These are phyloP conservation scores for Pilatotrama ljubarskyi DNA, from an alignment of 768 basidiomycete species.

Conservation along the genomic window DNA sequence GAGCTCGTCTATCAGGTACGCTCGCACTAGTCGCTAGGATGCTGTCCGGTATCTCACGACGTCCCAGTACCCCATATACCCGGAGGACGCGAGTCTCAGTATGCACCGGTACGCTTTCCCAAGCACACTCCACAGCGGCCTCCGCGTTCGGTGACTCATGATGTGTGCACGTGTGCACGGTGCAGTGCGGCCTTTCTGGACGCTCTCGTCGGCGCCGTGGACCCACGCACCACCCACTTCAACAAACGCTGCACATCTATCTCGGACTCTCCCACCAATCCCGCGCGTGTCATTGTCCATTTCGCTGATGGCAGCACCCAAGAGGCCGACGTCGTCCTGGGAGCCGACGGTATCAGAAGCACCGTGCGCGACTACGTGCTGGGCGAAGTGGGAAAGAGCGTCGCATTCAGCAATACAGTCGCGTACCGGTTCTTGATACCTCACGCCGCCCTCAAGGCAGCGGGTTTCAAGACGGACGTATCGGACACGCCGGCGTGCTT, in stretches of 20 bases:
- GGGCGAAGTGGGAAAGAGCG: constrained; percentile 19
- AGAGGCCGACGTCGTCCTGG: constrained; percentile 50
- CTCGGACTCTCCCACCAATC: constrained; percentile 14
- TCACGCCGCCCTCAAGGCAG: constrained; percentile 38
- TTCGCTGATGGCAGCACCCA: constrained; percentile 52
- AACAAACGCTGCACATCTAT: constrained; percentile 45
- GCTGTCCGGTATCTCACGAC: not conserved
- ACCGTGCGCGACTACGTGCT: constrained; percentile 40
- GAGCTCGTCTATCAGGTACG: constrained; percentile 47
- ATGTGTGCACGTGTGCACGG: not conserved
- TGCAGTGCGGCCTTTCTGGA: constrained; percentile 51
- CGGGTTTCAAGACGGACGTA: constrained; percentile 45
- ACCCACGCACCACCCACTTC: constrained; percentile 46
- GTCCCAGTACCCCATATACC: constrained; percentile 34
- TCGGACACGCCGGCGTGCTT: constrained; percentile 40
- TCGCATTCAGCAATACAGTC: constrained; percentile 44
- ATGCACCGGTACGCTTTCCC: constrained; percentile 42
- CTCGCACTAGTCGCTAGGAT: not conserved
- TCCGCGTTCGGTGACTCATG: not conserved
- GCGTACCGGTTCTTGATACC: constrained; percentile 53
- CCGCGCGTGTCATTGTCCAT: constrained; percentile 33
- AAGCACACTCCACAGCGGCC: not conserved
- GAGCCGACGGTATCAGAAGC: constrained; percentile 40
- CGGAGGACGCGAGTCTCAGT: constrained; percentile 42
- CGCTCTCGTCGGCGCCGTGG: constrained; percentile 44